Base-by-base conservation (phyloP, 164 flowering plant species). In the Chimonanthus salicifolius region DNA sequence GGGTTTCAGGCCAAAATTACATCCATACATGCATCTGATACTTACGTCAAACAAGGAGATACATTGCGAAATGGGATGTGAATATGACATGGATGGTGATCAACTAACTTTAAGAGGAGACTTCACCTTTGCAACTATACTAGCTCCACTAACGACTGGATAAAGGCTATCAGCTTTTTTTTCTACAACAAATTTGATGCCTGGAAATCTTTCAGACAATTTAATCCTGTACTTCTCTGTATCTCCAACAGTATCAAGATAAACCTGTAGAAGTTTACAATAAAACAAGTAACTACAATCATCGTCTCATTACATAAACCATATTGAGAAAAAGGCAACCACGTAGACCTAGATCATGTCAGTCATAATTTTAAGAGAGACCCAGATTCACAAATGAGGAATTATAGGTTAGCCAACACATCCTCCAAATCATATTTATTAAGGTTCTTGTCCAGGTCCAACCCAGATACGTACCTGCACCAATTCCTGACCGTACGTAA, bases 151-250 rank as follows among this genome's bases (percentile, higher is more conserved):
- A 4, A 92, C 99, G 76, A 90, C 97, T 49, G 97, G 97, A 81
- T 89, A 94, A 62, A 94, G 92, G 84, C 97, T 90, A 81, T 94
- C 99, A 73, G 99, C 99, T 83, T 94, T 94, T 86, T 94, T 94
- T 54, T 97, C 88, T 73, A 92, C 99, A 47, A 89, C 90, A 79
- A 94, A 94, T 74, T 87, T 91, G 64, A 92, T 80, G 49, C 84
- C 77, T 15, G 94, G 97, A 83, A 92, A 94, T 80, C 80, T 89
- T 71, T 90, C 88, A 51, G 92, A 84, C 62, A 91, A 78, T 75
- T 87, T 92, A 8, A 76, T 71, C 75, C 85, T 82, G 64, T 94
- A 94, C 82, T 94, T 94, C 46, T 90, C 99, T 44, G 94, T 64
- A 87, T 92, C 97, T 63, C 99, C 99, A 47, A 94, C 97, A 44